Conservation (phyloP, 805 yeast species). For the Alloascoidea hylecoeti region DNA sequence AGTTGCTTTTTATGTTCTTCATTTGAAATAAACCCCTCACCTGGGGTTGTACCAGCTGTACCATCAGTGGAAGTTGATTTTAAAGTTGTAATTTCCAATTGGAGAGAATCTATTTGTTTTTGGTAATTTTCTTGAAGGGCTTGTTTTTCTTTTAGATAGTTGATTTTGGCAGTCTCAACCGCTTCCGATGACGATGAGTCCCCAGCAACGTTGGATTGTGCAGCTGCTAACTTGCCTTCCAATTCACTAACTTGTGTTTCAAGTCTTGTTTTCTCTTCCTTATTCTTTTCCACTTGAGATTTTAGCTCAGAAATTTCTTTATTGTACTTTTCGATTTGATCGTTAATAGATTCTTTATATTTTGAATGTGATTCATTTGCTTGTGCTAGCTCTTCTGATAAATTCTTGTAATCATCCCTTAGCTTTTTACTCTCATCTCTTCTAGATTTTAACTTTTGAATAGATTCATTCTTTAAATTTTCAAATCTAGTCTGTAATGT, state of each 20-base stretch:
- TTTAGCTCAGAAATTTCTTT: slow-evolving; percentile 4
- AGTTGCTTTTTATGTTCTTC: neutral
- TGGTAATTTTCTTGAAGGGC: no score
- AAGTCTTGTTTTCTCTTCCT: slow-evolving; percentile 4
- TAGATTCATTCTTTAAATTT: slow-evolving; percentile 12
- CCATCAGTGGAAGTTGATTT: neutral
- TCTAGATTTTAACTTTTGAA: slow-evolving; percentile 11
- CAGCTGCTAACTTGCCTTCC: slow-evolving; percentile 5
- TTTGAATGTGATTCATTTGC: slow-evolving; percentile 11
- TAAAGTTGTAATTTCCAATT: neutral
- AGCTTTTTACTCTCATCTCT: slow-evolving; percentile 8
- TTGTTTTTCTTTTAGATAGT: no score
- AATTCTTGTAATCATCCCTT: slow-evolving; percentile 6
- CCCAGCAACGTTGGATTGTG: slow-evolving; percentile 1
- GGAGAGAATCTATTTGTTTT: no score
- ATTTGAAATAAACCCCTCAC: neutral
- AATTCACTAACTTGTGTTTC: slow-evolving; percentile 5
- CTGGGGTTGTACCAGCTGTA: neutral
- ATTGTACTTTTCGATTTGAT: slow-evolving; percentile 8
- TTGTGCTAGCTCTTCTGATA: slow-evolving; percentile 3
- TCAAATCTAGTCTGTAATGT: slow-evolving; percentile 8
- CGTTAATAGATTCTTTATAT: slow-evolving; percentile 19
- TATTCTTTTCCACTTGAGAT: neutral
- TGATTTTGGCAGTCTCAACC: no score
- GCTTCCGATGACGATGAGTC: no score